phyloP scores from a whole-genome alignment of 306 rosid genomes.

The Astragalus membranaceus region DNA sequence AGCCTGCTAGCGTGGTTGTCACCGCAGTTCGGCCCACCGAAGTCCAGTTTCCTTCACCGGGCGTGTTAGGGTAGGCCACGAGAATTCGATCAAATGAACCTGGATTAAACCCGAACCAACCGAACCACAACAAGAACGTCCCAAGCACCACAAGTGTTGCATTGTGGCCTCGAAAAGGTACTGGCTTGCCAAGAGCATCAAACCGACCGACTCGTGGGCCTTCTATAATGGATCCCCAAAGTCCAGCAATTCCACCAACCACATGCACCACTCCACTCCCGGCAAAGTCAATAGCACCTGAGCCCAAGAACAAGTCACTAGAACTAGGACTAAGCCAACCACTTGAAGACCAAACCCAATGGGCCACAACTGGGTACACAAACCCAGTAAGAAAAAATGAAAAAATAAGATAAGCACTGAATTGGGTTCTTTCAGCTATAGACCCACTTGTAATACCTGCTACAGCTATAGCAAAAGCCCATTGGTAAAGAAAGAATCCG shows the following conservation, averaged over 20 bases:
- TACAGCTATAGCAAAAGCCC: conserved; percentile 79
- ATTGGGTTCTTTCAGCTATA: conserved; percentile 70
- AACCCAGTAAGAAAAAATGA: conserved; percentile 66
- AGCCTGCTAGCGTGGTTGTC: conserved; percentile 50
- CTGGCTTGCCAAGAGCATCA: conserved; percentile 40
- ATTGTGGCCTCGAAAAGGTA: conserved; percentile 50
- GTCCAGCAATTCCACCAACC: conserved; percentile 69
- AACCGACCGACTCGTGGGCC: conserved; percentile 70
- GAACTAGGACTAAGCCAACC: conserved; percentile 67
- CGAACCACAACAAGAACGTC: conserved; percentile 69
- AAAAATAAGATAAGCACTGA: conserved; percentile 54
- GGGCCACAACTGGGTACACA: conserved; percentile 67
- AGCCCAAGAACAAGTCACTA: conserved; percentile 36
- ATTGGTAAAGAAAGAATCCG: conserved; percentile 67
- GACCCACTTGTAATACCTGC: conserved; percentile 78
- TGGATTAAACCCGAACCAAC: conserved; percentile 74
- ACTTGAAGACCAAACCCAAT: conserved; percentile 69
- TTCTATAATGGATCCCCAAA: conserved; percentile 67
- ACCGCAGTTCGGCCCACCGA: conserved; percentile 46
- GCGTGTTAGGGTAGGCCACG: conserved; percentile 37
- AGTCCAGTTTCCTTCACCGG: conserved; percentile 50
- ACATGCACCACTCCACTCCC: conserved; percentile 81
- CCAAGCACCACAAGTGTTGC: conserved; percentile 67
- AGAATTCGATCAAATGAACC: conserved; percentile 51
- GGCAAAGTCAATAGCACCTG: conserved; percentile 71